Evolutionary conservation across 163 green algal species (phyloP).

Genomic region (Scenedesmus sp.): DNA sequence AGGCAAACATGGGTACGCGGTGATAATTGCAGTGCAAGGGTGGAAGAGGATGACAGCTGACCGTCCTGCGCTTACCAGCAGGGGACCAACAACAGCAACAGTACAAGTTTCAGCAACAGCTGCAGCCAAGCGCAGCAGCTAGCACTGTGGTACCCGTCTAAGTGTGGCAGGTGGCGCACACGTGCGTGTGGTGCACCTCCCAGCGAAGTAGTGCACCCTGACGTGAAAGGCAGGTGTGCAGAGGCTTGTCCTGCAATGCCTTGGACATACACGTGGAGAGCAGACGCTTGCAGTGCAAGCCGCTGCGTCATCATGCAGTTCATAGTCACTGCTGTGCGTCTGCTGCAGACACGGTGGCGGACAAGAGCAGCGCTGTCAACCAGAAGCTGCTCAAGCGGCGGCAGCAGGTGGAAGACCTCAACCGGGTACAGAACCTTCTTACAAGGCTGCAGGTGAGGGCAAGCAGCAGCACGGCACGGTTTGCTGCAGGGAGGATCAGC

Average conservation of each 20-base stretch:
- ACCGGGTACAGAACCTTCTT: slow-evolving; percentile 77
- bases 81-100: background rate
- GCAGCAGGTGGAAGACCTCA: slow-evolving; percentile 91
- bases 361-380: slow-evolving; percentile 85
- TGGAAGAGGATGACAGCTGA: background rate
- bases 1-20: slow-evolving; percentile 75
- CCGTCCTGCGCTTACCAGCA: background rate
- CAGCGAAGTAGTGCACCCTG: background rate
- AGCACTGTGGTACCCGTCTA: background rate
- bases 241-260: background rate
- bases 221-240: background rate
- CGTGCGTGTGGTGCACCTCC: background rate
- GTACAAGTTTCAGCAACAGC: background rate
- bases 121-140: background rate
- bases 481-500: background rate
- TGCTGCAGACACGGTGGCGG: slow-evolving; percentile 77
- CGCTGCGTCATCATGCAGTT: background rate
- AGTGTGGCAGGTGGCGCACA: background rate
- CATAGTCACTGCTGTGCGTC: background rate
- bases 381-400: slow-evolving; percentile 85
- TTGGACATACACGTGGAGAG: background rate
- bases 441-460: slow-evolving; percentile 70
- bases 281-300: background rate
- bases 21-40: background rate
- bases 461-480: background rate